Percentiles rank a stretch among this genome's conserved stretches.
Conservation (phyloP, 345 rosid genomes). For the Xanthoceras sorbifolium region DNA sequence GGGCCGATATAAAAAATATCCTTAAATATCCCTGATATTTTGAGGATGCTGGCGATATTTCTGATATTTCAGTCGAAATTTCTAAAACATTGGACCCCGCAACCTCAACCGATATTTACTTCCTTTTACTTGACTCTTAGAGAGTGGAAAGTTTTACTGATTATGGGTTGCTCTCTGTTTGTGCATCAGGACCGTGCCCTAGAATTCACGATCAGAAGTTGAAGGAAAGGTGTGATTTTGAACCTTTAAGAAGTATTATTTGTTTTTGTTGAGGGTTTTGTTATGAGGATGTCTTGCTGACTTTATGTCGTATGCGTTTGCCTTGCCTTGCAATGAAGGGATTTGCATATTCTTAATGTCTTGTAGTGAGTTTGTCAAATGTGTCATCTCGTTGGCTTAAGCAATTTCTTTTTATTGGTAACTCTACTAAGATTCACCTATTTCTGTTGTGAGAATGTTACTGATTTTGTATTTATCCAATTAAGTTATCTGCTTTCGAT, state of each 20-base stretch:
- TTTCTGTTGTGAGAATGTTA: not conserved
- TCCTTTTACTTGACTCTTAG: too few relatives aligned
- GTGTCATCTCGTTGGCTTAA: not conserved
- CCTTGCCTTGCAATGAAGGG: not conserved
- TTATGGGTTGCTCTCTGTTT: conserved; percentile 6
- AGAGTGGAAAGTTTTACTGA: not conserved
- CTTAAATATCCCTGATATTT: too few relatives aligned
- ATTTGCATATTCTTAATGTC: not conserved
- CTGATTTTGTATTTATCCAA: not conserved
- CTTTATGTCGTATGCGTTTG: not conserved
- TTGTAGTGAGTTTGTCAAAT: not conserved
- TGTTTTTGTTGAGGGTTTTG: not conserved
- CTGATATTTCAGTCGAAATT: too few relatives aligned
- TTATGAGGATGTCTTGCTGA: not conserved
- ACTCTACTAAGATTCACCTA: not conserved
- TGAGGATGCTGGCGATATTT: too few relatives aligned
- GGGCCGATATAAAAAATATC: too few relatives aligned
- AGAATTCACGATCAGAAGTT: conserved; percentile 90
- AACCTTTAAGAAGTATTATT: not conserved
- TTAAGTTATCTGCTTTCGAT: not conserved
- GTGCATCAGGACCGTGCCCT: conserved; percentile 73
- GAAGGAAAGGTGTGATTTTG: conserved; percentile 81
- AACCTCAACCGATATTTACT: too few relatives aligned
- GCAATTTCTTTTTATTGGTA: not conserved
- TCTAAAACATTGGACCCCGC: too few relatives aligned